Conservation (phyloP, 2,329 filamentous ascomycete species). For the Colletotrichum sp. region DNA sequence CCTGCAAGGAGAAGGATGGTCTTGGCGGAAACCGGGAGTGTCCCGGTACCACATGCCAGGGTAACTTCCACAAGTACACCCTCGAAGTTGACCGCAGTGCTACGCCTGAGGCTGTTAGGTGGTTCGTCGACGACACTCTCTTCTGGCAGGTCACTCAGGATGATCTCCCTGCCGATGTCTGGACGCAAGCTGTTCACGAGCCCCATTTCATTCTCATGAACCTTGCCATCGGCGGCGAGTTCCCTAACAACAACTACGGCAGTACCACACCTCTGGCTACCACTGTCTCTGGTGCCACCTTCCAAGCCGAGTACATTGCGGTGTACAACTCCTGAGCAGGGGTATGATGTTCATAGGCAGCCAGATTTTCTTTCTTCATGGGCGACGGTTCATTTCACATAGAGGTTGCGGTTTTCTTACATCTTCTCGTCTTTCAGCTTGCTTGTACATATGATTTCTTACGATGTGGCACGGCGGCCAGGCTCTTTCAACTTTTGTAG, state of each 20-base stretch:
- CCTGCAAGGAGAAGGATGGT: conserved; percentile 45
- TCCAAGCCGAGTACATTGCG: conserved; percentile 23
- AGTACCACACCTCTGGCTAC: conserved; percentile 1
- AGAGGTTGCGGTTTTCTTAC: not conserved
- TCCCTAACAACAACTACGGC: conserved; percentile 29
- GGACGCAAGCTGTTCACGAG: conserved; percentile 31
- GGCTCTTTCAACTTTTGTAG: not conserved
- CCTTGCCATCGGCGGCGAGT: conserved; percentile 41
- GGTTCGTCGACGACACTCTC: conserved; percentile 36
- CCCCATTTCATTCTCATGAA: conserved; percentile 41
- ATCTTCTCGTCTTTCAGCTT: not conserved
- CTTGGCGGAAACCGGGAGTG: conserved; percentile 22
- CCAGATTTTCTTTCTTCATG: not conserved
- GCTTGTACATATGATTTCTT: not conserved
- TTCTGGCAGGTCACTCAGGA: conserved; percentile 29
- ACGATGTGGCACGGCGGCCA: not conserved
- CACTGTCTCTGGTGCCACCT: conserved; percentile 20
- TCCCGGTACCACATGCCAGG: conserved; percentile 25
- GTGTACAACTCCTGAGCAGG: conserved; percentile 19
- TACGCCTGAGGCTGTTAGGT: conserved; percentile 36
- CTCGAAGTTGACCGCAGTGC: conserved; percentile 35
- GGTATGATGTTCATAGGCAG: not conserved
- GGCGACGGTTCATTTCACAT: not conserved
- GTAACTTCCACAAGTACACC: conserved; percentile 36
- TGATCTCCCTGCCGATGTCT: conserved; percentile 31